phyloP scores from a whole-genome alignment of 2,329 filamentous ascomycete species.

The Paecilomyces sp. region DNA sequence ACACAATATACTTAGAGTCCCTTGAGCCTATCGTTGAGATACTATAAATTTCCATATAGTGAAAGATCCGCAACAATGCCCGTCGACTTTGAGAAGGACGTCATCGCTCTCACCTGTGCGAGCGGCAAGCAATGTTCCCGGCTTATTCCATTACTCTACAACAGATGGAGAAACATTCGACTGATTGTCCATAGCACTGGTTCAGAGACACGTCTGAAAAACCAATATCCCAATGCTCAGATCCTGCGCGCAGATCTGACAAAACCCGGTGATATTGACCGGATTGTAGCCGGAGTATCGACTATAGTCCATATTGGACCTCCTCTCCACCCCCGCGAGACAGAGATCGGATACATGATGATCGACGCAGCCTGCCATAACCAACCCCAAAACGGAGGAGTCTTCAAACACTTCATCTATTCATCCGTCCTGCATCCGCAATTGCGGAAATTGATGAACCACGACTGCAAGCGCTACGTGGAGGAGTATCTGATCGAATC shows the following conservation, averaged over 20 bases:
- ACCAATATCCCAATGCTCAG: conserved; percentile 24
- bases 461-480: conserved; percentile 26
- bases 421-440: conserved; percentile 25
- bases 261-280: conserved; percentile 10
- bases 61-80: neutral
- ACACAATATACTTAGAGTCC: no score
- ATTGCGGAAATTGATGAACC: conserved; percentile 27
- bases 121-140: conserved; percentile 29
- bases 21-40: no score
- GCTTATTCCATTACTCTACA: conserved; percentile 26
- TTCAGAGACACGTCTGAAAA: conserved; percentile 18
- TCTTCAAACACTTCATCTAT: conserved; percentile 29
- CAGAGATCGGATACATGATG: conserved; percentile 26
- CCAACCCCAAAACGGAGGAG: conserved; percentile 5
- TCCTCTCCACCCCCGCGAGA: conserved; percentile 26
- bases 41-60: no score
- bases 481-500: conserved; percentile 30
- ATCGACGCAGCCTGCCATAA: conserved; percentile 25
- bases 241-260: conserved; percentile 24
- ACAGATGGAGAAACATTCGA: conserved; percentile 24
- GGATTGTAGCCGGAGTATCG: conserved; percentile 21
- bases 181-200: conserved; percentile 21
- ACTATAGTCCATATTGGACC: conserved; percentile 27
- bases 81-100: conserved; percentile 17
- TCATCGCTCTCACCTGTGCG: conserved; percentile 32